These are phyloP conservation scores for Cyberlindnera xishuangbannaensis DNA, from an alignment of 805 yeast species.

Conservation along the genomic window DNA sequence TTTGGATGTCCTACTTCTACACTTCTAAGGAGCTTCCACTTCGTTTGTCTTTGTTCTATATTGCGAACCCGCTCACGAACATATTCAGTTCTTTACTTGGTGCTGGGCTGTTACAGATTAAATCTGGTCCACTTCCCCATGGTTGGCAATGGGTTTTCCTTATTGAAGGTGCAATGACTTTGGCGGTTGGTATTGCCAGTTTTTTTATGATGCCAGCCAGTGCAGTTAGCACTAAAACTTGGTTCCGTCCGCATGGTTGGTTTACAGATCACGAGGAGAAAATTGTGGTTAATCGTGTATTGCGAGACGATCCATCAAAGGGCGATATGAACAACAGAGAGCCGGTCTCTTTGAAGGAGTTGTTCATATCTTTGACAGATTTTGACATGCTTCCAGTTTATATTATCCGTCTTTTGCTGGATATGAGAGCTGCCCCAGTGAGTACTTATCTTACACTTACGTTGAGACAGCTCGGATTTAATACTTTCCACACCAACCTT, in stretches of 20 bases:
- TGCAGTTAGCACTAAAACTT: slow-evolving; percentile 45
- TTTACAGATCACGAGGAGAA: slow-evolving; percentile 49
- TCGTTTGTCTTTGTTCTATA: slow-evolving; percentile 56
- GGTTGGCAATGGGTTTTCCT: slow-evolving; percentile 69
- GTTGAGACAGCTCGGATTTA: slow-evolving; percentile 44
- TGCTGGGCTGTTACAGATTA: slow-evolving; percentile 47
- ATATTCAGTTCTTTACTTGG: slow-evolving; percentile 44
- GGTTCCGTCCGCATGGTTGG: slow-evolving; percentile 47
- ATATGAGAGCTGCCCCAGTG: slow-evolving; percentile 34
- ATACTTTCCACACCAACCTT: slow-evolving; percentile 45
- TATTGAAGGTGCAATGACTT: slow-evolving; percentile 56
- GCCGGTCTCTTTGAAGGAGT: slow-evolving; percentile 37
- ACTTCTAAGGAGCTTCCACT: slow-evolving; percentile 52
- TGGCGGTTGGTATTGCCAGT: slow-evolving; percentile 43
- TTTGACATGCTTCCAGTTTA: slow-evolving; percentile 54
- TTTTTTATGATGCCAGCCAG: slow-evolving; percentile 51
- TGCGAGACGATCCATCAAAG: slow-evolving; percentile 59
- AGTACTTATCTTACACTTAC: slow-evolving; percentile 42
- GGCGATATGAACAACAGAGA: slow-evolving; percentile 63
- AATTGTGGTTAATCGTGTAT: slow-evolving; percentile 50
- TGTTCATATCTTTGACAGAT: slow-evolving; percentile 39
- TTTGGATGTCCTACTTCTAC: slow-evolving; percentile 65
- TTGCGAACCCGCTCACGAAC: slow-evolving; percentile 44
- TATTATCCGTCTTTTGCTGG: slow-evolving; percentile 38
- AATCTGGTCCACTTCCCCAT: slow-evolving; percentile 35